Conservation (phyloP, 345 rosid genomes). For the Brassica nigra region DNA sequence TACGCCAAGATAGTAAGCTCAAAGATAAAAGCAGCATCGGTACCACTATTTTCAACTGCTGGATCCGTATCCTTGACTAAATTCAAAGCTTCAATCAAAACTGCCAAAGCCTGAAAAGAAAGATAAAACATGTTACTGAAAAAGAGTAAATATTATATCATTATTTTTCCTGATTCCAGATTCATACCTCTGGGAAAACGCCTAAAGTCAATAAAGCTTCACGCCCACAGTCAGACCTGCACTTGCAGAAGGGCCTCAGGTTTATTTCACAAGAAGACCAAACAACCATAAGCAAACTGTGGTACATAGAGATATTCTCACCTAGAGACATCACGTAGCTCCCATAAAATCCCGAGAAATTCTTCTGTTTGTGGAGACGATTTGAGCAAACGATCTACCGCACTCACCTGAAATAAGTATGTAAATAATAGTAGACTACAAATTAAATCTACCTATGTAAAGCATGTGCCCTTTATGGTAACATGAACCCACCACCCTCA, state of each 20-base stretch:
- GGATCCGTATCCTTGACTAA: slow-evolving; percentile 80
- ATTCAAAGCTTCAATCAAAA: slow-evolving; percentile 85
- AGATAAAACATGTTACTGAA: slow-evolving; percentile 16
- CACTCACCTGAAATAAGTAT: slow-evolving; percentile 62
- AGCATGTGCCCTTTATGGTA: slow-evolving; percentile 19
- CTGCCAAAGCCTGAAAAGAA: slow-evolving; percentile 59
- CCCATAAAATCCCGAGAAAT: slow-evolving; percentile 96
- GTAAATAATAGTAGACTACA: slow-evolving; percentile 8
- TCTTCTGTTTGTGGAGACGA: slow-evolving; percentile 85
- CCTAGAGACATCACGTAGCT: slow-evolving; percentile 94
- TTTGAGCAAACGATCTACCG: slow-evolving; percentile 76
- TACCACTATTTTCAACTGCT: slow-evolving; percentile 66
- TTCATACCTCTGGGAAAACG: slow-evolving; percentile 83
- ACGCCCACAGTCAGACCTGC: slow-evolving; percentile 94
- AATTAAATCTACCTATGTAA: slow-evolving; percentile 14
- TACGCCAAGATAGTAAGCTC: slow-evolving; percentile 16
- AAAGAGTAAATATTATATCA: neutral
- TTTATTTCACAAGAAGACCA: slow-evolving; percentile 18
- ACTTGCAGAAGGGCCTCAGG: slow-evolving; percentile 33
- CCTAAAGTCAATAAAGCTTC: slow-evolving; percentile 84
- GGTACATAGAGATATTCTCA: slow-evolving; percentile 32
- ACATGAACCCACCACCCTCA: slow-evolving; percentile 84
- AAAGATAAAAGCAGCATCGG: slow-evolving; percentile 25
- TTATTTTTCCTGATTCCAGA: slow-evolving; percentile 9
- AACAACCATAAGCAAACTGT: slow-evolving; percentile 8